Evolutionary conservation across 371 early-diverging fungal genomes (phyloP).

Genomic region (Lichtheimia ornata): DNA sequence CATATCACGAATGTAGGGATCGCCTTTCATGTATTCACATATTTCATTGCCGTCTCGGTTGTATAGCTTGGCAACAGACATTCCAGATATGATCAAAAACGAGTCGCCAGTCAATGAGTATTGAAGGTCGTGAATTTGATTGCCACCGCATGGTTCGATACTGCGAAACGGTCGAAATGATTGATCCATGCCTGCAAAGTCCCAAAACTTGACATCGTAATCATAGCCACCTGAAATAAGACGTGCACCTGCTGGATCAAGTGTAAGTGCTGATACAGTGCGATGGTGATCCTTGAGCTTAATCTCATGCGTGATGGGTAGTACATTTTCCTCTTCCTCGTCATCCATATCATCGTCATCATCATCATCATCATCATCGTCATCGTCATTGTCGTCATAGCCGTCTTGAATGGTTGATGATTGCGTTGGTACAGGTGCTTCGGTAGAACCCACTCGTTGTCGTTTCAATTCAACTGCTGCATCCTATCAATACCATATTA

Average conservation of each 20-base stretch:
- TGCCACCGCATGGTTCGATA: slow-evolving; percentile 79
- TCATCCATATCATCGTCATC: slow-evolving; percentile 29
- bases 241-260: slow-evolving; percentile 85
- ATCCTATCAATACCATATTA: background rate
- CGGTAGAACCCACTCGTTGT: slow-evolving; percentile 2
- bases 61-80: slow-evolving; percentile 74
- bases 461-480: slow-evolving; percentile 6
- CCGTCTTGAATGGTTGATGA: slow-evolving; percentile 22
- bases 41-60: slow-evolving; percentile 78
- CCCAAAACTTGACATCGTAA: slow-evolving; percentile 86
- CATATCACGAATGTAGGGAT: slow-evolving; percentile 91
- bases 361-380: slow-evolving; percentile 27
- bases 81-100: slow-evolving; percentile 79
- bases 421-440: background rate
- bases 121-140: slow-evolving; percentile 85
- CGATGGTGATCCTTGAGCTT: slow-evolving; percentile 67
- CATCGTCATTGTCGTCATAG: slow-evolving; percentile 33
- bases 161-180: slow-evolving; percentile 77
- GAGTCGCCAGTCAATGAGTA: slow-evolving; percentile 79
- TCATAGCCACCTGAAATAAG: slow-evolving; percentile 84
- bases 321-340: slow-evolving; percentile 25
- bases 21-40: slow-evolving; percentile 84
- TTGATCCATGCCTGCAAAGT: slow-evolving; percentile 89
- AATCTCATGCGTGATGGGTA: slow-evolving; percentile 73
- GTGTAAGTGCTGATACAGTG: slow-evolving; percentile 77